Evolutionary conservation across 2,329 filamentous ascomycete species (phyloP), one percentile per base, ranked within the genome.

Genomic region (Xylaria sp.): DNA sequence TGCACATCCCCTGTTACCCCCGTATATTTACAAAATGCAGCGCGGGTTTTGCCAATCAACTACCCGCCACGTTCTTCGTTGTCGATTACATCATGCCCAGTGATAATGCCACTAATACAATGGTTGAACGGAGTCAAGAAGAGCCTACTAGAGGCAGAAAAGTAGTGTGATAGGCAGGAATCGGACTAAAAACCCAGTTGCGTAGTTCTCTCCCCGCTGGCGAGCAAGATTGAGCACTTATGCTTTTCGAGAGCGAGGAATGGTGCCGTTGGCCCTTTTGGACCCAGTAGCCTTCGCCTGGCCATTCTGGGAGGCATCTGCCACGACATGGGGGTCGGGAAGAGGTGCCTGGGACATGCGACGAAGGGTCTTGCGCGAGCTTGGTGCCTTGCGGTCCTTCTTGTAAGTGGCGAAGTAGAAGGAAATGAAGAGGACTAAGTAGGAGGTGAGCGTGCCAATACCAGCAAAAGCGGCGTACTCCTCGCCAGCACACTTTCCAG

Each of bases 381-480:
- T 94, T 75, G 87, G 85, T 67, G 86, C 88, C 86, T 94, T 95
- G 80, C 89, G 88, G 69, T 91, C 90, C 86, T 93, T 94, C 85
- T 91, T 92, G 85, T 99, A 99, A 69, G 95, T 99, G 72, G 94
- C 94, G 74, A 97, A 87, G 87, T 98, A 99, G 90, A 99, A 99
- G 58, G 92, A 95, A 83, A 99, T 97, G 89, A 99, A 99, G 73
- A 99, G 92, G 71, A 98, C 87, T 67, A 99, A 89, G 88, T 98
- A 99, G 36, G 93, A 97, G 83, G 89, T 94, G 78, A 99, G 86
- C 76, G 97, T 97, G 72, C 86, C 92, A 74, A 97, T 97, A 74
- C 95, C 95, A 67, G 94, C 87, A 77, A 97, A 93, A 50, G 95
- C 95, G 55, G 95, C 95, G 77, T 97, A 98, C 82, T 98, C 96